phyloP scores from a whole-genome alignment of 1,139 yeast species.

The Hyphopichia khmerensis region DNA sequence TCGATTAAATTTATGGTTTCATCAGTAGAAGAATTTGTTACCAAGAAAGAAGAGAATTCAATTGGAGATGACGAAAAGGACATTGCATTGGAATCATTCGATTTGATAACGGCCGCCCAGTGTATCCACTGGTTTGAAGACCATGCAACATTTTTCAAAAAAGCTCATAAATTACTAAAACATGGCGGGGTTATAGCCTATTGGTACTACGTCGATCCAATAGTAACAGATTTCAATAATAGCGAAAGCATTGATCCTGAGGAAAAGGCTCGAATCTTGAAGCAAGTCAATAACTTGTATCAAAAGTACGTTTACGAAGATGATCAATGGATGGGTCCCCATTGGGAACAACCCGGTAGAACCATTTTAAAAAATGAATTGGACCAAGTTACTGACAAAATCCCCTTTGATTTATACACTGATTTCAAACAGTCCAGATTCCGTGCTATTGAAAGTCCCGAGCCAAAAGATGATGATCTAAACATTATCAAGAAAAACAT shows the following conservation, averaged over 20 bases:
- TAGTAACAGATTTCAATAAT: slow-evolving; percentile 27
- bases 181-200: slow-evolving; percentile 43
- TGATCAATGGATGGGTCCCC: slow-evolving; percentile 35
- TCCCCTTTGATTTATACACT: slow-evolving; percentile 28
- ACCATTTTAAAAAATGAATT: slow-evolving; percentile 27
- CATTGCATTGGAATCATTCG: slow-evolving; percentile 19
- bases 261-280: slow-evolving; percentile 17
- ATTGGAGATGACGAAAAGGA: slow-evolving; percentile 5
- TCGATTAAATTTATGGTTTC: slow-evolving; percentile 33
- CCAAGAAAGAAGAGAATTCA: neutral
- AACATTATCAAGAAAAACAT: slow-evolving; percentile 21
- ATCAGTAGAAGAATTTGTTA: slow-evolving; percentile 33
- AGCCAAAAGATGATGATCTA: slow-evolving; percentile 18
- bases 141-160: slow-evolving; percentile 29
- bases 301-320: slow-evolving; percentile 36
- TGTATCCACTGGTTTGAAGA: slow-evolving; percentile 49
- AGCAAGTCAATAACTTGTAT: slow-evolving; percentile 18
- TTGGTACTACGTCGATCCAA: slow-evolving; percentile 45
- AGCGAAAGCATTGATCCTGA: slow-evolving; percentile 10
- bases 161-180: slow-evolving; percentile 27
- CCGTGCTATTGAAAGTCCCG: slow-evolving; percentile 22
- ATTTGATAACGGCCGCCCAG: slow-evolving; percentile 45
- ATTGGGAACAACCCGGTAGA: slow-evolving; percentile 50
- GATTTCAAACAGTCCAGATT: slow-evolving; percentile 17
- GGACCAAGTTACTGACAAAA: slow-evolving; percentile 26